A percentile compares a stretch with the other conserved stretches of the same genome.
These are phyloP conservation scores for Yamadazyma sp. DNA, from an alignment of 805 yeast species.

Conservation along the genomic window DNA sequence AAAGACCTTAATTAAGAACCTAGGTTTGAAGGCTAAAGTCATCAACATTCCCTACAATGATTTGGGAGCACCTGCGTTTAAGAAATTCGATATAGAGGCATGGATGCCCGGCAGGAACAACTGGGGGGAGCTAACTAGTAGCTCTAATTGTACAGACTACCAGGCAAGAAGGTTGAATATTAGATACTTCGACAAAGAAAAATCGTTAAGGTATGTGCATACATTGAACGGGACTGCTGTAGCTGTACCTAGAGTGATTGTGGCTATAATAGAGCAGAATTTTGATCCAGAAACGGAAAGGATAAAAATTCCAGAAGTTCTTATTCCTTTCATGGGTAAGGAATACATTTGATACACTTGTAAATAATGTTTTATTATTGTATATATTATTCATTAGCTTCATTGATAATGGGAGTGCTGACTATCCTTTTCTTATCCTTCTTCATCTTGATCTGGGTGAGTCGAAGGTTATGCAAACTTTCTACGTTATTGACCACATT, in stretches of 20 bases:
- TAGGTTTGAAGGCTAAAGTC: slow-evolving; percentile 81
- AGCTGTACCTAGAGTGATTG: slow-evolving; percentile 89
- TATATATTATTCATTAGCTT: slow-evolving; percentile 2
- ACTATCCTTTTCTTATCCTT: slow-evolving; percentile 24
- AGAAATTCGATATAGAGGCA: slow-evolving; percentile 91
- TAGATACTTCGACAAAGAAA: slow-evolving; percentile 40
- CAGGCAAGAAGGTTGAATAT: slow-evolving; percentile 85
- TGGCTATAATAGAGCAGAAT: slow-evolving; percentile 85
- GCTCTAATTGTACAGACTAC: slow-evolving; percentile 90
- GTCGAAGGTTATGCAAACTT: slow-evolving; percentile 13
- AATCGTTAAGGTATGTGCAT: slow-evolving; percentile 55
- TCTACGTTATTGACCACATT: slow-evolving; percentile 10
- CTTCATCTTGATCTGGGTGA: slow-evolving; percentile 8
- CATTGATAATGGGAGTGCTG: slow-evolving; percentile 24
- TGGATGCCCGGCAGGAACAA: slow-evolving; percentile 96
- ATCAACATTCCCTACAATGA: slow-evolving; percentile 88
- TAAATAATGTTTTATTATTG: slow-evolving; percentile 4
- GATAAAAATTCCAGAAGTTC: slow-evolving; percentile 64
- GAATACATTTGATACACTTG: slow-evolving; percentile 24
- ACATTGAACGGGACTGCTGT: slow-evolving; percentile 94
- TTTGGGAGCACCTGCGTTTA: slow-evolving; percentile 89
- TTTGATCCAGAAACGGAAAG: slow-evolving; percentile 59
- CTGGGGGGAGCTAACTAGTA: slow-evolving; percentile 92
- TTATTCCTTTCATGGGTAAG: slow-evolving; percentile 69
- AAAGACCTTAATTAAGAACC: slow-evolving; percentile 54